Conservation (phyloP, 192 early-diverging fungal species). For the Neocallimastix lanati region DNA sequence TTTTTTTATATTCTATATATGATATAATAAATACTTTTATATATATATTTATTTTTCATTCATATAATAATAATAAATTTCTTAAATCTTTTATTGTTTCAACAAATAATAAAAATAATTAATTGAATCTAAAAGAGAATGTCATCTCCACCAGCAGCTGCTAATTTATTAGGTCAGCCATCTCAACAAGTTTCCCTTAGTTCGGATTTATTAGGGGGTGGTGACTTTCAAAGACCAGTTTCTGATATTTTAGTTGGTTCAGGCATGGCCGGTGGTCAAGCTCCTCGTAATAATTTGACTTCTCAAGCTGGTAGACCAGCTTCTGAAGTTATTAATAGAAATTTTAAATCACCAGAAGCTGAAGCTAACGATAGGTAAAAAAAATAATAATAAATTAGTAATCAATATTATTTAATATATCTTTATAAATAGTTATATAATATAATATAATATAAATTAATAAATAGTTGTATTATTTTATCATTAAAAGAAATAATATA, state of each 20-base stretch:
- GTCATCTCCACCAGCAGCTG: background rate
- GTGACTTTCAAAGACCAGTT: background rate
- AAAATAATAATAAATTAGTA: too few species aligned
- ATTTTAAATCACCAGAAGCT: constrained; percentile 22
- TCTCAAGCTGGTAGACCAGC: constrained; percentile 4
- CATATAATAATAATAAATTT: too few species aligned
- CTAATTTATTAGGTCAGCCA: background rate
- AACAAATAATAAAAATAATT: too few species aligned
- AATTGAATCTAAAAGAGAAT: background rate
- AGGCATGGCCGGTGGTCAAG: background rate
- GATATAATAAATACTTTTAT: too few species aligned
- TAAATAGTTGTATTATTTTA: too few species aligned
- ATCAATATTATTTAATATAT: too few species aligned
- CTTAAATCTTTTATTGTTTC: too few species aligned
- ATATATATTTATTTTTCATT: too few species aligned
- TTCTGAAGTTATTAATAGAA: constrained; percentile 13
- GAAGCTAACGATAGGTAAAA: constrained; percentile 70
- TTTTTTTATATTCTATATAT: too few species aligned
- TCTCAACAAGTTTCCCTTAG: background rate
- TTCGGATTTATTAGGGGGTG: background rate
- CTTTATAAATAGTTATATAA: too few species aligned
- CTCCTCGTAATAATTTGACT: background rate
- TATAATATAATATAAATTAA: too few species aligned
- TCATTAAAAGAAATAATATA: too few species aligned
- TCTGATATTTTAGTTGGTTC: background rate